Conservation (phyloP, 2,329 filamentous ascomycete species). For the Aspergillus texensis region DNA sequence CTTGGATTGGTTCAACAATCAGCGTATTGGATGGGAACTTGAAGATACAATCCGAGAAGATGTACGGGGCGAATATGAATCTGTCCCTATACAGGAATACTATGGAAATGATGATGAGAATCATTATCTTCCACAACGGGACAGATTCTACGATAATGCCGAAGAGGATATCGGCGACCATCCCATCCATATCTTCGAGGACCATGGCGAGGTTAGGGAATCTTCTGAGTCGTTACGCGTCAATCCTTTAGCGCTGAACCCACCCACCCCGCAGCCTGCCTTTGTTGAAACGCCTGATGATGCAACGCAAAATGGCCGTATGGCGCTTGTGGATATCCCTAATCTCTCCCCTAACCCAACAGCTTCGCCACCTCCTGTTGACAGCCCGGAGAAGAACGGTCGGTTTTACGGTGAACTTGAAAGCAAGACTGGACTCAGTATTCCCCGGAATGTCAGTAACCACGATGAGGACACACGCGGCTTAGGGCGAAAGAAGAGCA, state of each 20-base stretch:
- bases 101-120: slow-evolving; percentile 36
- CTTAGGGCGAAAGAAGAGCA: slow-evolving; percentile 30
- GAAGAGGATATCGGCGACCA: slow-evolving; percentile 42
- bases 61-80: slow-evolving; percentile 41
- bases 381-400: slow-evolving; percentile 35
- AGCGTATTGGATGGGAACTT: slow-evolving; percentile 31
- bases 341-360: slow-evolving; percentile 36
- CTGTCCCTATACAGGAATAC: slow-evolving; percentile 36
- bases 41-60: slow-evolving; percentile 37
- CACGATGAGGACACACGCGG: slow-evolving; percentile 18
- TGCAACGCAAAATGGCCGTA: slow-evolving; percentile 32
- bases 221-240: slow-evolving; percentile 26
- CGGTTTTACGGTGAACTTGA: slow-evolving; percentile 46
- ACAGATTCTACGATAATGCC: slow-evolving; percentile 25
- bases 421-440: slow-evolving; percentile 23
- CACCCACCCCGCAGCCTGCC: slow-evolving; percentile 44
- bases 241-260: slow-evolving; percentile 52
- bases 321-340: slow-evolving; percentile 36
- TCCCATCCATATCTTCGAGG: slow-evolving; percentile 36
- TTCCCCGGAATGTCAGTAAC: slow-evolving; percentile 27
- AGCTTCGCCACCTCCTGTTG: slow-evolving; percentile 27
- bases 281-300: slow-evolving; percentile 26
- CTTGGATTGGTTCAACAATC: slow-evolving; percentile 39
- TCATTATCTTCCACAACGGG: slow-evolving; percentile 21
- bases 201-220: slow-evolving; percentile 27